phyloP scores from a whole-genome alignment of 78 protist genomes.

The Monocercomonoides exilis region DNA sequence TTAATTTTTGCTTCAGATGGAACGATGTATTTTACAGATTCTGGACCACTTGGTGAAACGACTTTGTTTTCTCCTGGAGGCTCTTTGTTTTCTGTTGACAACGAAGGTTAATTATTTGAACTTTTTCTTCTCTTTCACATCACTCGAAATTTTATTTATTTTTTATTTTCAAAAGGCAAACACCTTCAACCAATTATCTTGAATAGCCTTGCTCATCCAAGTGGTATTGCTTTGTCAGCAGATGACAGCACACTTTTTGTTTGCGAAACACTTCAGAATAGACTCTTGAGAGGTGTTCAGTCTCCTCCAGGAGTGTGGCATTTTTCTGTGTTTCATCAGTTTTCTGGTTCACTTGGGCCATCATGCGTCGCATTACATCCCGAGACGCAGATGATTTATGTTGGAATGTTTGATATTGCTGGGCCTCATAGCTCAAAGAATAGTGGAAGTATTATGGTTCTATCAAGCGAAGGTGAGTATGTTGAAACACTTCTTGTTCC shows the following conservation, averaged over 20 bases:
- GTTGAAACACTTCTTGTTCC: background rate
- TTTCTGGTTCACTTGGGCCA: conserved; percentile 40
- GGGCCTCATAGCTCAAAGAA: background rate
- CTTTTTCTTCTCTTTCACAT: background rate
- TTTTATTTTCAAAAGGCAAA: background rate
- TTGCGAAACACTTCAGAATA: conserved; percentile 6
- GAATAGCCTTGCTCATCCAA: conserved; percentile 17
- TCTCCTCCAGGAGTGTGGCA: conserved; percentile 24
- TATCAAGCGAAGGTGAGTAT: background rate
- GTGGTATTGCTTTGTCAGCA: background rate
- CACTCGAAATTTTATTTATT: background rate
- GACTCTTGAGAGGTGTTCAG: conserved; percentile 23
- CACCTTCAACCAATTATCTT: background rate
- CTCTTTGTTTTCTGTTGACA: background rate
- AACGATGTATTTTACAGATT: conserved; percentile 17
- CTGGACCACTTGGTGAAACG: conserved; percentile 22
- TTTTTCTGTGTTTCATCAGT: conserved; percentile 30
- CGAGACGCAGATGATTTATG: conserved; percentile 21
- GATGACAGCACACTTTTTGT: conserved; percentile 17
- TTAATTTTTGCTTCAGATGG: background rate
- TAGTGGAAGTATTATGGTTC: background rate
- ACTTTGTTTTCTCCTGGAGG: background rate
- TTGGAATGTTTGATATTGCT: conserved; percentile 21
- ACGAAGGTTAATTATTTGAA: background rate
- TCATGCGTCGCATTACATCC: conserved; percentile 15